Evolutionary conservation across 768 basidiomycete genomes (phyloP).

Genomic region (Suillus subalutaceus): DNA sequence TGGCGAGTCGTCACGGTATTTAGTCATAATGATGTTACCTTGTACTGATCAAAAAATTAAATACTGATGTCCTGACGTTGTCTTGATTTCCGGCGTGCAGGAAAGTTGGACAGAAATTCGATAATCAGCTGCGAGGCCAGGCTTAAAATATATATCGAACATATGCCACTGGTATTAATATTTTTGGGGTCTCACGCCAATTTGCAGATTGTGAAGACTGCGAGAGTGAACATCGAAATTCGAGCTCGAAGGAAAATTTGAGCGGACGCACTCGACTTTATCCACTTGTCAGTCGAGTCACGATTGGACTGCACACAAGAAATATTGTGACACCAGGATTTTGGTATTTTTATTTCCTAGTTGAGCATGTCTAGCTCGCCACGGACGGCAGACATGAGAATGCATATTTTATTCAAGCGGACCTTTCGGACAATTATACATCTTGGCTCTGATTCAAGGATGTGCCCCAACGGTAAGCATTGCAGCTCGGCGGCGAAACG

Average conservation of each 20-base stretch:
- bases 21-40: neutral
- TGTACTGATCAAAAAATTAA: neutral
- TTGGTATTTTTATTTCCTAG: neutral
- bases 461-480: neutral
- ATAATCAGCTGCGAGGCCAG: neutral
- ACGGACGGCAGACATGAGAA: neutral
- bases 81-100: neutral
- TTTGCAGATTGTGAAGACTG: neutral
- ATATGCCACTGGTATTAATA: neutral
- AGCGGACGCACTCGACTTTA: neutral
- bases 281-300: neutral
- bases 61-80: neutral
- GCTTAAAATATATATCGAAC: neutral
- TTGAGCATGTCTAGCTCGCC: neutral
- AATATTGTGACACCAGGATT: no score
- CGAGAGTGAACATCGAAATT: neutral
- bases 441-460: neutral
- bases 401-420: conserved; percentile 1
- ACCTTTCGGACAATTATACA: neutral
- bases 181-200: conserved; percentile 1
- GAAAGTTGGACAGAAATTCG: neutral
- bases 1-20: neutral
- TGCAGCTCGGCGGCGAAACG: neutral
- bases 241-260: neutral
- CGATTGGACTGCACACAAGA: neutral